These are phyloP conservation scores for Angomonas deanei DNA, from an alignment of 208 protist species.

Conservation along the genomic window DNA sequence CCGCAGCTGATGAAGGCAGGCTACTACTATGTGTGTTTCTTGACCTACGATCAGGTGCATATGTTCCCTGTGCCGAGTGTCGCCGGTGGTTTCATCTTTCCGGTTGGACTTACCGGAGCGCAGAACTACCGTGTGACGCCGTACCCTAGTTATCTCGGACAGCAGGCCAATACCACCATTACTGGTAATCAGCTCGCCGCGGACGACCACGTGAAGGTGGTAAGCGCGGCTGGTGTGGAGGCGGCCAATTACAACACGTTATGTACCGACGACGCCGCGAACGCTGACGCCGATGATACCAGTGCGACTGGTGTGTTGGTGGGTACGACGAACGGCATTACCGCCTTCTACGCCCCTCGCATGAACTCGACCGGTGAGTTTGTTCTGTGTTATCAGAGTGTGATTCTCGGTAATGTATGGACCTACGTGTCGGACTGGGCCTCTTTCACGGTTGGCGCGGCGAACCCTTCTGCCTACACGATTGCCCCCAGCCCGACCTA, in stretches of 20 bases:
- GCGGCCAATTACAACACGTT: constrained; percentile 15
- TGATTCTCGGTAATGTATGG: constrained; percentile 36
- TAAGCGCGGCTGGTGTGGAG: constrained; percentile 17
- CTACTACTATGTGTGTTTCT: constrained; percentile 85
- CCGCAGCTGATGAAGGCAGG: constrained; percentile 42
- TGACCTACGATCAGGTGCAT: constrained; percentile 43
- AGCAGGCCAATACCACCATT: constrained; percentile 58
- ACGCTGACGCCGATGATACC: constrained; percentile 57
- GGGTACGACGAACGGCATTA: constrained; percentile 26
- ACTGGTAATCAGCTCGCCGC: constrained; percentile 55
- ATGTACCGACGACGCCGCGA: constrained; percentile 48
- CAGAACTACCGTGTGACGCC: constrained; percentile 72
- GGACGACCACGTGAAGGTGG: constrained; percentile 74
- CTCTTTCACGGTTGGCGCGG: constrained; percentile 56
- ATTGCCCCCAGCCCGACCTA: constrained; percentile 40
- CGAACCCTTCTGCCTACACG: constrained; percentile 52
- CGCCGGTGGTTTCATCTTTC: constrained; percentile 70
- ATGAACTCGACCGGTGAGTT: constrained; percentile 65
- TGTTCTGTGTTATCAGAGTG: constrained; percentile 83
- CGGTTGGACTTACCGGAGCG: constrained; percentile 71
- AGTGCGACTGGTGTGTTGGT: constrained; percentile 33
- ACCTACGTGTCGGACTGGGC: constrained; percentile 43
- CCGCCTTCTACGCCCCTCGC: constrained; percentile 59
- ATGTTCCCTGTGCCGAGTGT: constrained; percentile 59
- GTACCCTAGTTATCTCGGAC: constrained; percentile 57